Base-by-base conservation (phyloP, 2,329 filamentous ascomycete species). In the Fulvia fulva region DNA sequence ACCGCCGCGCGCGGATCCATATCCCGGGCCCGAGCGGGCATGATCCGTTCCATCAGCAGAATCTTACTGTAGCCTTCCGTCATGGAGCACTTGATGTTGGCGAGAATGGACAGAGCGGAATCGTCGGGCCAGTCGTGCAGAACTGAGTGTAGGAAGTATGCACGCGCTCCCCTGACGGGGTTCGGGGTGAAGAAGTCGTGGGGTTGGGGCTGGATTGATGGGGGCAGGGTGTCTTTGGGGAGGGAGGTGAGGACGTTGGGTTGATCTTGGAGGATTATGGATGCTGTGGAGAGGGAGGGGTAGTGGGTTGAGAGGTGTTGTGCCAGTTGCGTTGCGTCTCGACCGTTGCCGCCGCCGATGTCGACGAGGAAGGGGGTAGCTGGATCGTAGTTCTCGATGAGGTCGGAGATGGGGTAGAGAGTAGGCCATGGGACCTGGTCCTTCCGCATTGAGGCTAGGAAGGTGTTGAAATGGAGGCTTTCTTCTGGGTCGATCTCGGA, bases 131-230 rank as follows among this genome's bases (percentile, higher is more conserved):
- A 68, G 51, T 69, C 63, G 55, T 68, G 65, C 23, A 69, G 37
- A 37, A 69, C 53, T 21, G 59, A 53, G 41, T 63, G 64, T 26
- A 68, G 34, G 56, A 65, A 68, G 53, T 69, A 69, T 4, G 70
- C 61, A 51, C 70, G 67, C 8, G 73, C 73, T 32, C 61, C 58
- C 28, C 58, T 55, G 4, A 64, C 26, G 1, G 62, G 62, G 22
- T 66, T 64, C 14, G 52, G 30, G 3, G 45, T 26, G 51, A 65
- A 64, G 55, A 67, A 65, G 37, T 68, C 60, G 44, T 64, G 55
- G 6, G 55, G n/a, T 22, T 59, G 25, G 11, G 53, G 25, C 21
- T 60, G 54, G 7, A 66, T 46, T 9, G 53, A 43, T 41, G 37
- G 14, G 23, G 43, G 51, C 11, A 51, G 11, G 4, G 44, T 19